These are phyloP conservation scores for Saturnispora kantuleensis DNA, from an alignment of 805 yeast genomes.

Conservation along the genomic window DNA sequence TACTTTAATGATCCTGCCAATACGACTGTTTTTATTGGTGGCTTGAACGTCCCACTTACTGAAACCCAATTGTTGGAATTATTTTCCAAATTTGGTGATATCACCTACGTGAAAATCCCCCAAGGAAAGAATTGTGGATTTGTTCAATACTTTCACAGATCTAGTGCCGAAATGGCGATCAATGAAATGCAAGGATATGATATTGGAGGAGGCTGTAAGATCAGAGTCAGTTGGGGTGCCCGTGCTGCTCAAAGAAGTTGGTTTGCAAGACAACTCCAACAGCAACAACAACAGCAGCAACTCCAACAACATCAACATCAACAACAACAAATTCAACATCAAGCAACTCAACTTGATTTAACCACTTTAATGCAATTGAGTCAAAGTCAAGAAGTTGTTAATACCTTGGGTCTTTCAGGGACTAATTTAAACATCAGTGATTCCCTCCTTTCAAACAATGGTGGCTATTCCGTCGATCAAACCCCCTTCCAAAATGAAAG, in stretches of 20 bases:
- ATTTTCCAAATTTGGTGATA: constrained; percentile 62
- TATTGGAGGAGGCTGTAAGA: constrained; percentile 64
- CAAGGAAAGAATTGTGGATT: constrained; percentile 75
- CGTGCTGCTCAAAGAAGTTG: constrained; percentile 38
- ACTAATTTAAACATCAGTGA: constrained; percentile 18
- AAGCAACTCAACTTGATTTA: constrained; percentile 10
- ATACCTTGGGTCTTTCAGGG: constrained; percentile 19
- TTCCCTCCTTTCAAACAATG: constrained; percentile 12
- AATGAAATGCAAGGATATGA: constrained; percentile 84
- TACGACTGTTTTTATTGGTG: constrained; percentile 74
- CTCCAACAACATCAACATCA: constrained; percentile 14
- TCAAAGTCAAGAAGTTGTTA: constrained; percentile 15
- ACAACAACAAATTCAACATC: neutral
- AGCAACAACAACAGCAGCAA: constrained; percentile 23
- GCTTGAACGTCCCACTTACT: constrained; percentile 48
- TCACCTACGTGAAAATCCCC: constrained; percentile 71
- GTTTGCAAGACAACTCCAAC: constrained; percentile 26
- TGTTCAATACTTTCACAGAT: constrained; percentile 68
- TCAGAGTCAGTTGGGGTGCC: constrained; percentile 80
- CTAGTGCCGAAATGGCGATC: constrained; percentile 80
- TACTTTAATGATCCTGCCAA: constrained; percentile 68
- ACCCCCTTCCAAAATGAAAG: constrained; percentile 18
- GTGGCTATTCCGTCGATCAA: constrained; percentile 12
- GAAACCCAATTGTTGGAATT: constrained; percentile 51
- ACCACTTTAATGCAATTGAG: constrained; percentile 9